These are phyloP conservation scores for Eimeria brunetti DNA, from an alignment of 169 alveolate species.

Conservation along the genomic window DNA sequence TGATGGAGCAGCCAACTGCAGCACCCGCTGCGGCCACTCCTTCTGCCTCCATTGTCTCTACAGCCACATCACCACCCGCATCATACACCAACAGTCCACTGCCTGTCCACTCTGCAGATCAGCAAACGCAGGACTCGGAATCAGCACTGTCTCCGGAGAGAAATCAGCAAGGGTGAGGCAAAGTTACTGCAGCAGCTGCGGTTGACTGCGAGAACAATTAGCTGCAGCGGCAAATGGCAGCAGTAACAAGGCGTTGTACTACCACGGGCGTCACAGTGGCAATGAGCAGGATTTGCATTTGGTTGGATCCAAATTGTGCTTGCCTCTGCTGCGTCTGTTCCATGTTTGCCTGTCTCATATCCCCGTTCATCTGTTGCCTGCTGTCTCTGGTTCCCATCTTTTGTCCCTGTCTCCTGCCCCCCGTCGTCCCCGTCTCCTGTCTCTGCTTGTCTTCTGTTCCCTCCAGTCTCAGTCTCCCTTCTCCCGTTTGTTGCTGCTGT, in stretches of 20 bases:
- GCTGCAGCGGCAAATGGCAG: not conserved
- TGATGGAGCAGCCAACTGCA: slow-evolving; percentile 80
- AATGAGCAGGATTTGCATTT: too few relatives aligned
- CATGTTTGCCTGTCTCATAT: too few relatives aligned
- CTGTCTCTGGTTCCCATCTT: not conserved
- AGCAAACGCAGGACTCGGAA: slow-evolving; percentile 37
- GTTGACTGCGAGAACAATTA: not conserved
- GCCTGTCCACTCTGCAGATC: slow-evolving; percentile 81
- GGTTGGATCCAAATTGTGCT: too few relatives aligned
- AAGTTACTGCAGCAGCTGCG: not conserved
- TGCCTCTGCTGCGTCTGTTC: too few relatives aligned
- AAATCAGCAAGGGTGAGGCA: slow-evolving; percentile 66
- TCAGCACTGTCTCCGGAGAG: slow-evolving; percentile 72
- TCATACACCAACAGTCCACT: slow-evolving; percentile 70
- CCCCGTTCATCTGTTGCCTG: not conserved
- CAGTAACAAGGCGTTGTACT: too few relatives aligned
- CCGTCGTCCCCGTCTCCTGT: too few relatives aligned
- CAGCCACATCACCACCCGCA: slow-evolving; percentile 78
- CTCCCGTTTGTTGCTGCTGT: not conserved
- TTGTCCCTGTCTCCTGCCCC: too few relatives aligned
- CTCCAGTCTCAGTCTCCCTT: not conserved
- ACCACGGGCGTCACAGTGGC: too few relatives aligned
- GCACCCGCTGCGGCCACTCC: slow-evolving; percentile 78
- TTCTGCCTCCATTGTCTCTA: slow-evolving; percentile 77
- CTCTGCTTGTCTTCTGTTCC: not conserved